phyloP scores from a whole-genome alignment of 139 green algal species.

The Penium margaritaceum region DNA sequence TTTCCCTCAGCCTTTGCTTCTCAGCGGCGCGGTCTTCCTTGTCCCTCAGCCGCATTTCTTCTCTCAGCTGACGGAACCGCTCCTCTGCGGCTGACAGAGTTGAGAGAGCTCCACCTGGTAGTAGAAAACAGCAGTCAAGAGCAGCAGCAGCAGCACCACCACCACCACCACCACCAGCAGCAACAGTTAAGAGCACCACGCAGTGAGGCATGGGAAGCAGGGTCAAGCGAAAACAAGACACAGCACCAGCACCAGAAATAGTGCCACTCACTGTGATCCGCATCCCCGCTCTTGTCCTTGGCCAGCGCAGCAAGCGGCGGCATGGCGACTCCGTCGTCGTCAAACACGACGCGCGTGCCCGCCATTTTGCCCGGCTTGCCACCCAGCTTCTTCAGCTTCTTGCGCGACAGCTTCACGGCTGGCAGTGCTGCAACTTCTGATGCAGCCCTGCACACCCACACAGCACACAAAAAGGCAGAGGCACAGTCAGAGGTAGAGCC shows the following conservation, averaged over 20 bases:
- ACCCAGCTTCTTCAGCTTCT: constrained; percentile 46
- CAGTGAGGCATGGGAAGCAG: too few relatives aligned
- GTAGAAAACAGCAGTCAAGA: too few relatives aligned
- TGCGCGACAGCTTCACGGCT: constrained; percentile 19
- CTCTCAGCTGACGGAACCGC: constrained; percentile 19
- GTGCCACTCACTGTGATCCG: too few relatives aligned
- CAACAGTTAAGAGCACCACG: too few relatives aligned
- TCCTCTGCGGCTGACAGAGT: constrained; percentile 7
- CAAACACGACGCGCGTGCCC: constrained; percentile 45
- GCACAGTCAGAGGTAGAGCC: too few relatives aligned
- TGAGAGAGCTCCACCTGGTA: too few relatives aligned
- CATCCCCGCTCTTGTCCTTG: constrained; percentile 14
- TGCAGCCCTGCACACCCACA: too few relatives aligned
- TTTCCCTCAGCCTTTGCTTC: constrained; percentile 34
- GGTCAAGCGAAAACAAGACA: too few relatives aligned
- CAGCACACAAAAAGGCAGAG: too few relatives aligned
- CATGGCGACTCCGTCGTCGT: constrained; percentile 45
- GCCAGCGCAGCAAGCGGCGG: constrained; percentile 34
- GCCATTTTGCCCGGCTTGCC: neutral
- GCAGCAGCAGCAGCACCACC: neutral
- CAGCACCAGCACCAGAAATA: too few relatives aligned
- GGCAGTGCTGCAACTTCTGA: too few relatives aligned
- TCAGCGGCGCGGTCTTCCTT: constrained; percentile 36
- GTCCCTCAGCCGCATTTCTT: constrained; percentile 35
- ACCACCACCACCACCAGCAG: neutral